Conservation (phyloP, 2,329 filamentous ascomycete species). For the Herpotrichia juniperi region DNA sequence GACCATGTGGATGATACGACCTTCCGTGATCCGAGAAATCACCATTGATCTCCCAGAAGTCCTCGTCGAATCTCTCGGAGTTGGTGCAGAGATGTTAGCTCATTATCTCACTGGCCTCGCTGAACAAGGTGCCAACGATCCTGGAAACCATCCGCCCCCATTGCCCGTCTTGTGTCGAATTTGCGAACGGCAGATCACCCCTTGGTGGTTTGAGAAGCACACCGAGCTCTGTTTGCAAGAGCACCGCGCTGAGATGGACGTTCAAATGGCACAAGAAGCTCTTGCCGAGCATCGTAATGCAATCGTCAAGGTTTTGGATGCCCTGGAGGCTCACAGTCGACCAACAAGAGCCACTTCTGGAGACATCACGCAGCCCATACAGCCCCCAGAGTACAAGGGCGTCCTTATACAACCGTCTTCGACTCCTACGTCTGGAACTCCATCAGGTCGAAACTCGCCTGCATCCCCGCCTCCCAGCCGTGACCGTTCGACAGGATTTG, state of each 20-base stretch:
- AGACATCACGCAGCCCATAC: conserved; percentile 54
- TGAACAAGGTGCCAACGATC: conserved; percentile 78
- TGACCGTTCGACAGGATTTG: conserved; percentile 71
- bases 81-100: conserved; percentile 92
- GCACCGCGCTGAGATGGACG: conserved; percentile 95
- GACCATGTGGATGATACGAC: conserved; percentile 99
- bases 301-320: conserved; percentile 94
- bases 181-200: conserved; percentile 94
- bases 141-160: conserved; percentile 78
- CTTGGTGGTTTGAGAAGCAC: conserved; percentile 99
- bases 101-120: conserved; percentile 90
- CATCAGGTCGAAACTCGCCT: conserved; percentile 73
- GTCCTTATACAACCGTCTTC: conserved; percentile 79
- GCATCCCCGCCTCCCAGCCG: conserved; percentile 70
- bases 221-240: conserved; percentile 95
- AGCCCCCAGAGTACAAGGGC: conserved; percentile 84
- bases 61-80: conserved; percentile 90
- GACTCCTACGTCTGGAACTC: conserved; percentile 69
- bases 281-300: conserved; percentile 90
- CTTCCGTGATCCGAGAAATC: conserved; percentile 87
- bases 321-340: conserved; percentile 79
- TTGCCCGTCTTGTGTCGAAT: conserved; percentile 91
- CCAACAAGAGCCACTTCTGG: conserved; percentile 60
- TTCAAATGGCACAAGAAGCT: conserved; percentile 92
- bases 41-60: conserved; percentile 91